Evolutionary conservation across 2,329 filamentous ascomycete species (phyloP).

Genomic region (Scleromitrula shiraiana): DNA sequence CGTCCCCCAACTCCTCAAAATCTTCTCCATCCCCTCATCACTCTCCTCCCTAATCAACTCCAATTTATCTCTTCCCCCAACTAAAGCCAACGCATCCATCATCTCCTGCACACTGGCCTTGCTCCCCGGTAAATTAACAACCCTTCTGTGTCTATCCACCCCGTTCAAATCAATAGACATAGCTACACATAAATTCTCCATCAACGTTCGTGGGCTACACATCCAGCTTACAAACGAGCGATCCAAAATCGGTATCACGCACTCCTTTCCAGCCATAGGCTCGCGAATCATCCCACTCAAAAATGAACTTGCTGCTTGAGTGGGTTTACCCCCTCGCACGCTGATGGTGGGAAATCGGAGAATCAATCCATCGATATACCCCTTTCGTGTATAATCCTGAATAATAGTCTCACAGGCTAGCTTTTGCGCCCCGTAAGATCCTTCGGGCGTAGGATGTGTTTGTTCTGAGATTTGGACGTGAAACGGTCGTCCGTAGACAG

Average conservation of each 20-base stretch:
- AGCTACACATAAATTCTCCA: constrained; percentile 43
- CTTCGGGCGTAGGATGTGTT: constrained; percentile 44
- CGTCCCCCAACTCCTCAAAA: constrained; percentile 53
- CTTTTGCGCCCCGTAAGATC: constrained; percentile 54
- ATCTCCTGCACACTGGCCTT: constrained; percentile 51
- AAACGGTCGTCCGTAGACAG: constrained; percentile 50
- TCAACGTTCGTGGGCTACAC: constrained; percentile 44
- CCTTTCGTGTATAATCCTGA: constrained; percentile 49
- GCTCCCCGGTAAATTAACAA: constrained; percentile 51
- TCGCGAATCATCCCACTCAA: constrained; percentile 55
- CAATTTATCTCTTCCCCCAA: constrained; percentile 48
- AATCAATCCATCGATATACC: constrained; percentile 48
- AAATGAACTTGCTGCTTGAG: constrained; percentile 53
- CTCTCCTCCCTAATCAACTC: constrained; percentile 45
- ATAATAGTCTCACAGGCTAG: constrained; percentile 51
- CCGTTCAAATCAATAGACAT: constrained; percentile 36
- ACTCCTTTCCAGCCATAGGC: constrained; percentile 45
- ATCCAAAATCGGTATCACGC: constrained; percentile 44
- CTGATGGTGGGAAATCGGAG: constrained; percentile 54
- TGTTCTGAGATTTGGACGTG: constrained; percentile 38
- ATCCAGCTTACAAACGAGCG: constrained; percentile 45
- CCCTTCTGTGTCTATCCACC: constrained; percentile 34
- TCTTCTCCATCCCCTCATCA: constrained; percentile 45
- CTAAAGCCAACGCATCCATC: constrained; percentile 47
- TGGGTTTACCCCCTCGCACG: constrained; percentile 51